Base-by-base conservation (phyloP, 441 rosid genomes). In the Aquilaria agallochum region DNA sequence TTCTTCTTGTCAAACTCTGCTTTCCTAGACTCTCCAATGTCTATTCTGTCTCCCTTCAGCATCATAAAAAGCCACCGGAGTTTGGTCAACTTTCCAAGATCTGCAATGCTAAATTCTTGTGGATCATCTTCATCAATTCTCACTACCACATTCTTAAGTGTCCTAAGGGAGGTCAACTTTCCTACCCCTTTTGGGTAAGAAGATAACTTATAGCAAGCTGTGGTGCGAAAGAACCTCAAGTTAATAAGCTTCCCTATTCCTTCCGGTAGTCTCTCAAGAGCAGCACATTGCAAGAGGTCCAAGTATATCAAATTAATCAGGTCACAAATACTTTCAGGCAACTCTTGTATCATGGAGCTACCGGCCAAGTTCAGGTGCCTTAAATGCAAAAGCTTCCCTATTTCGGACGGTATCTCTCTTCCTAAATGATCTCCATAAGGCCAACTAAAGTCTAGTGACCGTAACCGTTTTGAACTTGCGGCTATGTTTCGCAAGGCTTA, bases 1-100 rank as follows among this genome's bases (percentile, higher is more conserved):
- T 48, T 50, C 59, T 66, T 74, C 4, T 53, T 53, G 34, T 65
- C 9, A 27, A 66, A 66, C 11, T 65, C 50, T 45, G 64, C 64
- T 45, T 32, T 60, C 44, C 54, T 60, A 31, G 63, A 74, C 53
- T 59, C 78, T 6, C 20, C n/a, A 0, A 14, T 60, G 59, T 62
- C 59, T 2, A n/a, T 45, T 13, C 60, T 51, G 27, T 51, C 5
- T 51, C 54, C 54, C 27, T 11, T 30, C 1, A n/a, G 54, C 8
- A 6, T 51, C 9, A 15, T 52, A 14, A 8, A 52, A 20, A 52
- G 32, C 3, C 30, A 6, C 5, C 2, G 5, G 30, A 52, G 55
- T 8, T 15, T 20, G 55, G 6, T 11, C 55, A 52, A 15, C 3
- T 31, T 55, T 52, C 30, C 55, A 9, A 52, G 32, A 15, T 52